Evolutionary conservation across 2,329 filamentous ascomycete genomes (phyloP).

Genomic region (Pseudohalonectria lignicola): DNA sequence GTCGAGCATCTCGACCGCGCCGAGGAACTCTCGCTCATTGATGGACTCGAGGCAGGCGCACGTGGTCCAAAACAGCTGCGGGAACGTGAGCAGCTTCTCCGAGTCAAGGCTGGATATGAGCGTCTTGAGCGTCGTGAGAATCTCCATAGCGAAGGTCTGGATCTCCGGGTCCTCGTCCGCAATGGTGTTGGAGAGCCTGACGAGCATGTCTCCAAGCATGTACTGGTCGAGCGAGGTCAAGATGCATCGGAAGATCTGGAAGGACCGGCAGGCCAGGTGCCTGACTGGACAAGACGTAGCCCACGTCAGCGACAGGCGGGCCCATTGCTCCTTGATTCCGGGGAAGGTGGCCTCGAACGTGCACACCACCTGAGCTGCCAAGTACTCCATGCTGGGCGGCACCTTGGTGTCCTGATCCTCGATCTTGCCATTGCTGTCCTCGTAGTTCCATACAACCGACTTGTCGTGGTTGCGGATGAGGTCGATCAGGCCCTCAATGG

Average conservation of each 20-base stretch:
- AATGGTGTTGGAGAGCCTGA: conserved; percentile 88
- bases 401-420: conserved; percentile 69
- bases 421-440: conserved; percentile 75
- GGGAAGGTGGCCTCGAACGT: conserved; percentile 81
- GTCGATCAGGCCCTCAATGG: conserved; percentile 82
- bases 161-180: conserved; percentile 91
- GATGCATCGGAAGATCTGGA: conserved; percentile 94
- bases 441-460: conserved; percentile 85
- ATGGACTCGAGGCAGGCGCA: conserved; percentile 95
- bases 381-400: conserved; percentile 74
- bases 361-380: conserved; percentile 71
- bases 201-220: conserved; percentile 97
- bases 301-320: conserved; percentile 82
- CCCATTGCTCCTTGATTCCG: conserved; percentile 84
- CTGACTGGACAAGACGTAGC: conserved; percentile 93
- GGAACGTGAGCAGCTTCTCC: conserved; percentile 74
- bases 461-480: conserved; percentile 74
- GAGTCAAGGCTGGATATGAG: conserved; percentile 78
- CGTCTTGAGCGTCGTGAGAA: conserved; percentile 84
- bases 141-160: conserved; percentile 96
- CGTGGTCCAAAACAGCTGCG: conserved; percentile 95
- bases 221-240: conserved; percentile 80
- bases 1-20: conserved; percentile 84
- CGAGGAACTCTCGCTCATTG: conserved; percentile 88
- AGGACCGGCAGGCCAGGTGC: conserved; percentile 90